phyloP scores from a whole-genome alignment of 305 asterid species.

The Fraxinus sp. region DNA sequence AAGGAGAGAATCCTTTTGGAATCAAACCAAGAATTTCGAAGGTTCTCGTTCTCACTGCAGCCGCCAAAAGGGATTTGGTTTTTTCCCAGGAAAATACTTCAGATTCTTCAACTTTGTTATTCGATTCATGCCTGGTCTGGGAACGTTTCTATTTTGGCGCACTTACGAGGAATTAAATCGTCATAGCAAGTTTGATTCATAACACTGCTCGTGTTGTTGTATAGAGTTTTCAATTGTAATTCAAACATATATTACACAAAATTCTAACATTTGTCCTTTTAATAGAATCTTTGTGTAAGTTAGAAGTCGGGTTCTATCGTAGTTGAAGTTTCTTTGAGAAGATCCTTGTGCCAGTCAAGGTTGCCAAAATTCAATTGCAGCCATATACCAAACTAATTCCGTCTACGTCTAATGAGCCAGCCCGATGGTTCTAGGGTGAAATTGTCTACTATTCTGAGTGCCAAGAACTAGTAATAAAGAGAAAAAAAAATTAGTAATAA shows the following conservation, averaged over 20 bases:
- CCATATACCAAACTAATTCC: too few relatives aligned
- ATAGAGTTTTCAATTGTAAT: neutral
- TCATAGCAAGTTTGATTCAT: neutral
- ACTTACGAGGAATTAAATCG: neutral
- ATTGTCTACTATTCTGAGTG: too few relatives aligned
- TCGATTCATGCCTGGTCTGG: neutral
- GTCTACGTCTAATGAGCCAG: too few relatives aligned
- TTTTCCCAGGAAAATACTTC: neutral
- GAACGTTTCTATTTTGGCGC: neutral
- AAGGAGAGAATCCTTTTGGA: neutral
- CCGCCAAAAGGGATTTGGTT: neutral
- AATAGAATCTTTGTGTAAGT: too few relatives aligned
- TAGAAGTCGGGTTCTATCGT: too few relatives aligned
- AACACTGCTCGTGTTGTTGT: conserved; percentile 12
- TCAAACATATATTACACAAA: neutral
- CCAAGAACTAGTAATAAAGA: too few relatives aligned
- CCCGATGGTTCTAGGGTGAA: too few relatives aligned
- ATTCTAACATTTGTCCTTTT: too few relatives aligned
- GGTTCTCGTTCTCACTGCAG: neutral
- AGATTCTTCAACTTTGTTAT: neutral
- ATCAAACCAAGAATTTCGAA: neutral
- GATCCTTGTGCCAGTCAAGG: too few relatives aligned
- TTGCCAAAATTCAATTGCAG: too few relatives aligned
- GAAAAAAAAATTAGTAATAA: too few relatives aligned
- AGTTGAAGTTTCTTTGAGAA: too few relatives aligned